A percentile compares a stretch with the other conserved stretches of the same genome.
These are phyloP conservation scores for Capniomyces stellatus DNA, from an alignment of 371 early-diverging fungal species.

Conservation along the genomic window DNA sequence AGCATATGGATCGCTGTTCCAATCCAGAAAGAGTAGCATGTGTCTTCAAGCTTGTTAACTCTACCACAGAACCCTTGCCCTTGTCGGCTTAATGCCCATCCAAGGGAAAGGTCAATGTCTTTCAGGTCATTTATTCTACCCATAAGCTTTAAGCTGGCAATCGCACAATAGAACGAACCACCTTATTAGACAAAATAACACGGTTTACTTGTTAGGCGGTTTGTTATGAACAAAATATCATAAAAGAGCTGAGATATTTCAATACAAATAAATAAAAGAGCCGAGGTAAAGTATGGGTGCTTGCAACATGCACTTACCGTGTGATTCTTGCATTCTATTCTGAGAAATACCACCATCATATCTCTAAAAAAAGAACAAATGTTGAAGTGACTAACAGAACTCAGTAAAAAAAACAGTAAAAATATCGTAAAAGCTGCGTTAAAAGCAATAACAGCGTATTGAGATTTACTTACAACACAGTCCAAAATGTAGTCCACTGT, in stretches of 20 bases:
- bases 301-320: no score
- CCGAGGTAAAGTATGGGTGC: no score
- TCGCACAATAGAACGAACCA: conserved; percentile 79
- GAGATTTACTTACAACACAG: conserved; percentile 37
- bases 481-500: conserved; percentile 42
- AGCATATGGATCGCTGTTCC: conserved; percentile 64
- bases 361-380: conserved; percentile 18
- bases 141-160: conserved; percentile 66
- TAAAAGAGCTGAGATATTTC: no score
- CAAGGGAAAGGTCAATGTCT: conserved; percentile 35
- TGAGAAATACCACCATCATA: conserved; percentile 75
- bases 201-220: conserved; percentile 16
- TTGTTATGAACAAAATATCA: no score
- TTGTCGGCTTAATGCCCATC: conserved; percentile 69
- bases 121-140: conserved; percentile 30
- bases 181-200: background rate
- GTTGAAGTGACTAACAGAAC: background rate
- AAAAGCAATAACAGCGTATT: no score
- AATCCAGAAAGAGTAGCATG: conserved; percentile 98
- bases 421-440: background rate
- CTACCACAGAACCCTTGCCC: conserved; percentile 82
- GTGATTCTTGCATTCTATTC: conserved; percentile 62
- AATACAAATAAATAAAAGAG: no score
- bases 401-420: background rate
- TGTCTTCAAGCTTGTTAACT: conserved; percentile 76